Conservation (phyloP, 202 grass and related monocot genomes). For the Setaria viridis region DNA sequence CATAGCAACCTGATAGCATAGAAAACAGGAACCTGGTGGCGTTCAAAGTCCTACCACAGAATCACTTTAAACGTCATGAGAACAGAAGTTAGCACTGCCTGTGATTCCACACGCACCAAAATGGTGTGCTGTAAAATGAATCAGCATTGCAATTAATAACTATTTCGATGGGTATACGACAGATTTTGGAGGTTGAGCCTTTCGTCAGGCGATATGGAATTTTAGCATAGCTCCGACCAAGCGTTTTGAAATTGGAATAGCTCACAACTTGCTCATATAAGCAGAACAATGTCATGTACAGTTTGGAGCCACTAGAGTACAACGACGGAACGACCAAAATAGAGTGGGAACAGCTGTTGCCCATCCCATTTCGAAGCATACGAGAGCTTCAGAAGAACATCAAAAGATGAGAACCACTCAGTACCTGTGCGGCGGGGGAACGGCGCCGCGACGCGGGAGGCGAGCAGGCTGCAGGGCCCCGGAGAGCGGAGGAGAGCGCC, state of each 20-base stretch:
- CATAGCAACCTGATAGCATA: not conserved
- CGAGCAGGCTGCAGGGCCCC: slow-evolving; percentile 20
- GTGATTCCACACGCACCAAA: not conserved
- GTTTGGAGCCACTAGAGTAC: not conserved
- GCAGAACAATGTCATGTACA: not conserved
- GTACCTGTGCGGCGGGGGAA: slow-evolving; percentile 52
- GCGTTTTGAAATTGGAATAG: not conserved
- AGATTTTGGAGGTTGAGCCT: not conserved
- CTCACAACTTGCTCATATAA: not conserved
- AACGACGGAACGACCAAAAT: not conserved
- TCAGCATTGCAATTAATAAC: not conserved
- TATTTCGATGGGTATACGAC: not conserved
- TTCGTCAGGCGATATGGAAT: no score
- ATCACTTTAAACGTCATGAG: not conserved
- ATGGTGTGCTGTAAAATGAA: not conserved
- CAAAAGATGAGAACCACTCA: not conserved
- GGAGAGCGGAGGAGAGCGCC: slow-evolving; percentile 12
- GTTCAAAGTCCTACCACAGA: not conserved
- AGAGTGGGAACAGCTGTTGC: not conserved
- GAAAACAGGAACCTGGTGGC: not conserved
- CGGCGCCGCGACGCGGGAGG: slow-evolving; percentile 25
- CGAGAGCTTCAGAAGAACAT: not conserved
- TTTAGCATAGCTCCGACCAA: not conserved
- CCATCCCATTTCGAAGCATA: not conserved
- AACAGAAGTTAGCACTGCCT: not conserved